phyloP scores from a whole-genome alignment of 306 rosid species.

The Cucurbita argyrosperma region DNA sequence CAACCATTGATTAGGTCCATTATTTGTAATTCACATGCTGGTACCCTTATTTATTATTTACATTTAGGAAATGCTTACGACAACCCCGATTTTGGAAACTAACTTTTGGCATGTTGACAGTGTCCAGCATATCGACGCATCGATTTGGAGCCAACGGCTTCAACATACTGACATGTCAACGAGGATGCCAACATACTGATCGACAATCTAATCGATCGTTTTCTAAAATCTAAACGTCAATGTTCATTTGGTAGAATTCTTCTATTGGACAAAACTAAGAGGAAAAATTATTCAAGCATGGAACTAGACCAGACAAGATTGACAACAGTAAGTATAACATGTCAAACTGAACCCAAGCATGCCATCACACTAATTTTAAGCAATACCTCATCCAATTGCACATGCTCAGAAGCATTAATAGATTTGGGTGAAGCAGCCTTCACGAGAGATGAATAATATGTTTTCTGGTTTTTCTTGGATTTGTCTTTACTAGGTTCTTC shows the following conservation, averaged over 20 bases:
- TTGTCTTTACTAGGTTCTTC: constrained; percentile 84
- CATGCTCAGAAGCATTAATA: constrained; percentile 55
- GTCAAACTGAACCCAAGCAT: not conserved
- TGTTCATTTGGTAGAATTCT: not conserved
- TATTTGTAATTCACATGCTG: no score
- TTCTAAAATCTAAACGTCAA: not conserved
- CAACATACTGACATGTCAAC: not conserved
- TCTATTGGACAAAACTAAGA: no score
- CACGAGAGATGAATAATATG: constrained; percentile 76
- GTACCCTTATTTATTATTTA: no score
- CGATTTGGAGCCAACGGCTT: not conserved
- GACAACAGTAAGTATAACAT: not conserved
- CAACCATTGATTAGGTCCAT: no score
- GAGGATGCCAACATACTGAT: not conserved
- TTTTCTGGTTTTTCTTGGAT: constrained; percentile 59
- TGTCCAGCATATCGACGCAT: not conserved
- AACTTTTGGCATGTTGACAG: not conserved
- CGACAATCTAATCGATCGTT: not conserved
- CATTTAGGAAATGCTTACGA: not conserved
- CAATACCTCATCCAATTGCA: constrained; percentile 76
- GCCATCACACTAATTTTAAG: not conserved
- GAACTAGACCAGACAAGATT: not conserved
- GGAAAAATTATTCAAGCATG: no score
- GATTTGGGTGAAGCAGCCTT: constrained; percentile 90
- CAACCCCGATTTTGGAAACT: not conserved